Percentiles rank a stretch among this genome's conserved stretches.
Evolutionary conservation across 148 eudicot species (phyloP).

Genomic region (Silene uniflora): DNA sequence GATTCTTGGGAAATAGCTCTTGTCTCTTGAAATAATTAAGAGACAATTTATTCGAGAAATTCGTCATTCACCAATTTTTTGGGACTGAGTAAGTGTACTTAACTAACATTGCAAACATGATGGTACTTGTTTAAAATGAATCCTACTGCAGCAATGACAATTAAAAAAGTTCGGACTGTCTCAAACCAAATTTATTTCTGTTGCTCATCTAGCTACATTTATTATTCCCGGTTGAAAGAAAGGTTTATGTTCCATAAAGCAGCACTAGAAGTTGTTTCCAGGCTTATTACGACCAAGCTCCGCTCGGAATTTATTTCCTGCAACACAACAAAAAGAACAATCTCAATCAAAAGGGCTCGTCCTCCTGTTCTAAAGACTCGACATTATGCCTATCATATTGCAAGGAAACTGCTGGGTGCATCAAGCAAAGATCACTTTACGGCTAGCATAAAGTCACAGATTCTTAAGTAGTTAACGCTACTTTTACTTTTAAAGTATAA

Average conservation of each 20-base stretch:
- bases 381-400: background rate
- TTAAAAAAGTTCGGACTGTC: background rate
- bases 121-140: background rate
- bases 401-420: too few relatives aligned
- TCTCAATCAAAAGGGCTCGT: background rate
- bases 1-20: too few relatives aligned
- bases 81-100: background rate
- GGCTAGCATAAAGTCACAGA: too few relatives aligned
- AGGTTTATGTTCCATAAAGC: background rate
- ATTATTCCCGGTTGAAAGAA: background rate
- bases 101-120: background rate
- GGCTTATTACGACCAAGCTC: background rate
- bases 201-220: background rate
- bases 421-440: too few relatives aligned
- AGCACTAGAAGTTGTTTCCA: background rate
- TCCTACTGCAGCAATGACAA: background rate
- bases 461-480: too few relatives aligned
- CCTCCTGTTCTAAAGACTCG: background rate
- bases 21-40: background rate
- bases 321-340: background rate
- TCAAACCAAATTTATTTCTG: background rate
- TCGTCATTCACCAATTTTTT: background rate
- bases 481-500: too few relatives aligned
- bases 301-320: background rate
- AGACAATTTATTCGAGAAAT: background rate